A percentile compares a stretch with the other conserved stretches of the same genome.
phyloP scores from a whole-genome alignment of 2,329 filamentous ascomycete species.

The Alternaria tenuissima region DNA sequence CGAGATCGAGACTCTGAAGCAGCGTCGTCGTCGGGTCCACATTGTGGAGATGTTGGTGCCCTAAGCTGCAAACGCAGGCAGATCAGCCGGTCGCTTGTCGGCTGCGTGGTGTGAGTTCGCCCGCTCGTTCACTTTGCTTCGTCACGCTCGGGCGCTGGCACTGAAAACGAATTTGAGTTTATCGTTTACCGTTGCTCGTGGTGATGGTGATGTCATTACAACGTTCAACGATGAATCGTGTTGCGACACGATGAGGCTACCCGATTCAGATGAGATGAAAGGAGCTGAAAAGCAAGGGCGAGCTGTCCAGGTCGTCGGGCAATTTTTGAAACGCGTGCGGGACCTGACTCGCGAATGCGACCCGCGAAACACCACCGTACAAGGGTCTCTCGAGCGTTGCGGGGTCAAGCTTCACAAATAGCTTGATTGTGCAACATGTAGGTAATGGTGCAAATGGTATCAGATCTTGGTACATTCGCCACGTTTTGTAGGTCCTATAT shows the following conservation, averaged over 20 bases:
- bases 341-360: conserved; percentile 1
- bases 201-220: conserved; percentile 1
- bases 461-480: background rate
- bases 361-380: conserved; percentile 5
- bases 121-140: conserved; percentile 3
- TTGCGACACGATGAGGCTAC: background rate
- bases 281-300: conserved; percentile 19
- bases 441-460: background rate
- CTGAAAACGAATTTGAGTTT: conserved; percentile 1
- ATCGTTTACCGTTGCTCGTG: background rate
- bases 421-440: background rate
- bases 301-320: conserved; percentile 6
- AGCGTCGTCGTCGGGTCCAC: conserved; percentile 15
- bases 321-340: conserved; percentile 24
- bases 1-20: conserved; percentile 19
- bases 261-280: conserved; percentile 25
- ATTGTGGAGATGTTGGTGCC: conserved; percentile 9
- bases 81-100: conserved; percentile 23
- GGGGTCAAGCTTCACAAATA: conserved; percentile 5
- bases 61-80: conserved; percentile 11
- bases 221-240: background rate
- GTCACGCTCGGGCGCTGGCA: background rate
- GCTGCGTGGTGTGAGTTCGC: conserved; percentile 1
- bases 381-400: background rate
- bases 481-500: conserved; percentile 1